phyloP scores from a whole-genome alignment of 176 grass and related monocot species.

The Elaeis guineensis region DNA sequence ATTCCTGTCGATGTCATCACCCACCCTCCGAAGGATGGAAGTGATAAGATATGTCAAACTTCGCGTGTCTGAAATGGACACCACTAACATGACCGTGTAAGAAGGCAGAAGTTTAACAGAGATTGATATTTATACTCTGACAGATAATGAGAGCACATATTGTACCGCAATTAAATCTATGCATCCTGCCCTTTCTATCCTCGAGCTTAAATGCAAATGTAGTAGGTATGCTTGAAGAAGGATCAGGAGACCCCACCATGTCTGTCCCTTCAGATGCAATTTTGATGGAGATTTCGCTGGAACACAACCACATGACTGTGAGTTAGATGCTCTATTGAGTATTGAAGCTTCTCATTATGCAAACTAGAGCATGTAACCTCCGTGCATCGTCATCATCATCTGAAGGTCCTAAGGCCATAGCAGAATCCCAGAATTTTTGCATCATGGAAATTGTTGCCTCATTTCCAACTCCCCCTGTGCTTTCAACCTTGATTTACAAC shows the following conservation, averaged over 20 bases:
- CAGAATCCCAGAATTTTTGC: constrained; percentile 74
- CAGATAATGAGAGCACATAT: neutral
- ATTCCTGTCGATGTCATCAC: constrained; percentile 34
- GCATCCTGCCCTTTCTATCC: constrained; percentile 54
- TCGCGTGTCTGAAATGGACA: constrained; percentile 40
- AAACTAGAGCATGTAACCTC: constrained; percentile 16
- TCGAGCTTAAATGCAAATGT: constrained; percentile 67
- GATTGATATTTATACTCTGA: too few species aligned
- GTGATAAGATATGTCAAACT: constrained; percentile 59
- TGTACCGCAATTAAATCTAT: constrained; percentile 61
- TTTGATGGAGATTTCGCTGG: constrained; percentile 39
- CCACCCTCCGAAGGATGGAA: constrained; percentile 57
- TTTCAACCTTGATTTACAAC: constrained; percentile 36
- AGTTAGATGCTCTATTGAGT: too few species aligned
- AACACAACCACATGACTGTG: neutral
- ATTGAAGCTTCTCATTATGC: neutral
- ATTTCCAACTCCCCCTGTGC: constrained; percentile 9
- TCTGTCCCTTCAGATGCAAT: constrained; percentile 43
- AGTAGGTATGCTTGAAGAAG: constrained; percentile 10
- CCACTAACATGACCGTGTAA: too few species aligned
- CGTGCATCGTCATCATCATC: constrained; percentile 48
- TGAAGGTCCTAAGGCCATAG: constrained; percentile 39
- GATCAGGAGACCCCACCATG: constrained; percentile 13
- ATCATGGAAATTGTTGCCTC: constrained; percentile 42
- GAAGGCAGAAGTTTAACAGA: too few species aligned